Evolutionary conservation across 306 rosid species (phyloP).

Genomic region (Neltuma alba): DNA sequence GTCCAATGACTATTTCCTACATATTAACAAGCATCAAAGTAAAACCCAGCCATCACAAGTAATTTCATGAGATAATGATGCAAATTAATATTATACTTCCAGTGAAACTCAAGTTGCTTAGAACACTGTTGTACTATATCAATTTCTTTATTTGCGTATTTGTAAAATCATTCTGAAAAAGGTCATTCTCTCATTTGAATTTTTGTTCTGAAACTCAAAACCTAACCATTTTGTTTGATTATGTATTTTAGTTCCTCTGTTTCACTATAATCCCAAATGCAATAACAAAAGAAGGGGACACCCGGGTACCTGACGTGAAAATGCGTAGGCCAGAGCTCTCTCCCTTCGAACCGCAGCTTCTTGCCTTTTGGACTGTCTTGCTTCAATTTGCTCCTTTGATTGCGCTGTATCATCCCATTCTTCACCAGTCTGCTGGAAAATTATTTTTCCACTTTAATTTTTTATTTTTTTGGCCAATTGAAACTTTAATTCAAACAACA

Average conservation of each 20-base stretch:
- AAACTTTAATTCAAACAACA: neutral
- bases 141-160: neutral
- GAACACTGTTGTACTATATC: neutral
- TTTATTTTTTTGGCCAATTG: neutral
- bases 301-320: slow-evolving; percentile 73
- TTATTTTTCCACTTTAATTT: slow-evolving; percentile 15
- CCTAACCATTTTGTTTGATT: neutral
- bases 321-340: slow-evolving; percentile 85
- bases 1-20: slow-evolving; percentile 1
- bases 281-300: neutral
- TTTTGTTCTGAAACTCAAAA: neutral
- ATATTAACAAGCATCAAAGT: neutral
- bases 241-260: neutral
- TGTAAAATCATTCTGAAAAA: neutral
- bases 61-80: neutral
- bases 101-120: neutral
- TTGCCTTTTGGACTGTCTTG: slow-evolving; percentile 53
- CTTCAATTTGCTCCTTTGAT: slow-evolving; percentile 80
- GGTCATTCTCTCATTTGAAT: neutral
- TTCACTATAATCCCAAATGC: slow-evolving; percentile 1
- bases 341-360: slow-evolving; percentile 90
- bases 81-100: neutral
- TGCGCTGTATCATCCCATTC: slow-evolving; percentile 70
- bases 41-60: neutral
- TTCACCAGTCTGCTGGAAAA: slow-evolving; percentile 50